These are phyloP conservation scores for Sodiomyces alkalinus DNA, from an alignment of 2,329 filamentous ascomycete genomes.

Conservation along the genomic window DNA sequence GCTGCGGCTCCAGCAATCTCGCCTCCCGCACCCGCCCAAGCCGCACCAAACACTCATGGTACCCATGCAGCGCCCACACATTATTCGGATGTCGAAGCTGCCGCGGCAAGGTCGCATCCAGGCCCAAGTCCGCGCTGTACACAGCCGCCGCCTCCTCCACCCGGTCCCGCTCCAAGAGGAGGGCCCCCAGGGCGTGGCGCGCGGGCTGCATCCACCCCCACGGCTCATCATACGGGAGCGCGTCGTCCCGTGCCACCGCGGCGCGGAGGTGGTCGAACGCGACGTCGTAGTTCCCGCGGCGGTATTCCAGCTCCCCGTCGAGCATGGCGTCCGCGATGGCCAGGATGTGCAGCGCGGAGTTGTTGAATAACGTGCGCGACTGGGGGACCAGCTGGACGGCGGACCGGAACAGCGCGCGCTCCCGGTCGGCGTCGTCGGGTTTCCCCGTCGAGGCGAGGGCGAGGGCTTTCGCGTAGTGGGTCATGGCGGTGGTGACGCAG, in stretches of 20 bases:
- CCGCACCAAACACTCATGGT: constrained; percentile 50
- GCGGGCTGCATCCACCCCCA: constrained; percentile 72
- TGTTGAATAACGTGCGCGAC: constrained; percentile 54
- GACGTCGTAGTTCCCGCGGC: constrained; percentile 36
- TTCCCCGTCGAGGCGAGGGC: constrained; percentile 45
- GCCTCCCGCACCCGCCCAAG: constrained; percentile 31
- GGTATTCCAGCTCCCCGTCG: constrained; percentile 59
- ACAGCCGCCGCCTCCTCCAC: constrained; percentile 38
- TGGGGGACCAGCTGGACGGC: constrained; percentile 36
- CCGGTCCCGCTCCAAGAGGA: constrained; percentile 51
- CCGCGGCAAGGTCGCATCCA: constrained; percentile 44
- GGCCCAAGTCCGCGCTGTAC: constrained; percentile 46
- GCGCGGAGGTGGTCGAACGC: constrained; percentile 45
- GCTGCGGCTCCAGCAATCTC: constrained; percentile 20
- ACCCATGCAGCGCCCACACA: constrained; percentile 61
- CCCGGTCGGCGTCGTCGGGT: constrained; percentile 35
- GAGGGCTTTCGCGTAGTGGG: constrained; percentile 52
- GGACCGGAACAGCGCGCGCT: constrained; percentile 33
- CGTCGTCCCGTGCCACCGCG: constrained; percentile 45
- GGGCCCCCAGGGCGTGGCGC: constrained; percentile 53
- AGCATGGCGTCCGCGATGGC: constrained; percentile 51
- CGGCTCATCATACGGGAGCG: constrained; percentile 55
- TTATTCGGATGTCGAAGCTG: constrained; percentile 56
- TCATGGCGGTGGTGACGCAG: constrained; percentile 53
- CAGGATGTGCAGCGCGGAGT: constrained; percentile 48